Evolutionary conservation across 2,329 filamentous ascomycete species (phyloP), one percentile per base, ranked within the genome.

Genomic region (Botrytis paeoniae): DNA sequence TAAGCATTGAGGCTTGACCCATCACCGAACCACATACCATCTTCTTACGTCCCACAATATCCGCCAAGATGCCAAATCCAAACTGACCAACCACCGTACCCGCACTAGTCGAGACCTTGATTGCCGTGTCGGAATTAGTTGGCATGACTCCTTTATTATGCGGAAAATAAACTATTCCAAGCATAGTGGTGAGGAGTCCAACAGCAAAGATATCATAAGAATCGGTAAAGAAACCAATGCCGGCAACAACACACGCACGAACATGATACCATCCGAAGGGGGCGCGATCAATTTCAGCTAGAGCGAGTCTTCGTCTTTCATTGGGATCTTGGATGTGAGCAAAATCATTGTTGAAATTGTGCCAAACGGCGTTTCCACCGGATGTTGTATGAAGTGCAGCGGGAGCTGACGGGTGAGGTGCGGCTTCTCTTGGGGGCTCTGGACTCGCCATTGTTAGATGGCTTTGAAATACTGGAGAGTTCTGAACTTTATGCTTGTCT

Each of bases 11-110:
- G 16, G 51, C 39, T 35, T 60, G n/a, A 35, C 14, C 3, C 4
- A 48, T 39, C 3, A 35, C 14, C n/a, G 29, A 65, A 43, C 29
- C 54, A 51, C 70, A n/a, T 59, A 69, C 70, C 70, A 91, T 91
- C 80, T 86, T 85, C 85, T 93, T 93, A 72, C 92, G 90, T 69
- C 93, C 93, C 70, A 95, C 86, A 6, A 89, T 83, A 83, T 96
- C 93, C 32, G 93, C 93, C 37, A 94, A 84, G 80, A 87, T 89
- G 79, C 93, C 93, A 79, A 97, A 97, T 51, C 88, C 88, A 57
- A 95, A 84, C 83, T 96, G 93, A 43, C 93, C 93, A 69, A 96
- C 84, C 69, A 97, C 92, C 22, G 93, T 96, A 70, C 93, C 93
- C 71, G 90, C 91, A 39, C 92, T 94, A 14, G 93, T 96, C 22